phyloP scores from a whole-genome alignment of 2,329 filamentous ascomycete species.

The Penicillium brevicompactum region DNA sequence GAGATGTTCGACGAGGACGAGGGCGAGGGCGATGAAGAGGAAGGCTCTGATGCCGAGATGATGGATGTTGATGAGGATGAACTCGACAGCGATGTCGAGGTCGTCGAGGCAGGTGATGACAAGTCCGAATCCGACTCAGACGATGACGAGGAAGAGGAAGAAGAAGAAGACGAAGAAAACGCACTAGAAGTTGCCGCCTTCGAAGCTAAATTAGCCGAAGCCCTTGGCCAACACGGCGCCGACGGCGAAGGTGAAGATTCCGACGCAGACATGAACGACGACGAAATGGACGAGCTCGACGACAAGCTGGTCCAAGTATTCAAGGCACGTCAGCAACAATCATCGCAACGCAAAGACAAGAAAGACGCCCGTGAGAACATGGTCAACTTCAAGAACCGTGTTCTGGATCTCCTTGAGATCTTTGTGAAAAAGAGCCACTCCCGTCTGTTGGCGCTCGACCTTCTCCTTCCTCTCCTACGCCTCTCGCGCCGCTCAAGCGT shows the following conservation, averaged over 20 bases:
- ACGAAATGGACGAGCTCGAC: conserved; percentile 90
- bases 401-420: conserved; percentile 83
- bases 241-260: conserved; percentile 62
- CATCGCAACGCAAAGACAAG: conserved; percentile 77
- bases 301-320: conserved; percentile 83
- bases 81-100: conserved; percentile 40
- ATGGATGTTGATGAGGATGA: conserved; percentile 49
- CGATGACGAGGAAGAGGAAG: conserved; percentile 42
- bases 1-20: conserved; percentile 78
- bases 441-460: conserved; percentile 66
- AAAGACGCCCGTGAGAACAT: conserved; percentile 87
- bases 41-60: conserved; percentile 49
- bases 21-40: conserved; percentile 42
- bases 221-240: conserved; percentile 69
- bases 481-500: conserved; percentile 75
- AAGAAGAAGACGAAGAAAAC: conserved; percentile 48
- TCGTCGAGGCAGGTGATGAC: conserved; percentile 37
- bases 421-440: conserved; percentile 79
- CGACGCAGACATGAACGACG: conserved; percentile 92
- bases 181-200: conserved; percentile 62
- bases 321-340: conserved; percentile 69
- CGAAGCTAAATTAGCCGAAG: conserved; percentile 74
- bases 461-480: conserved; percentile 75
- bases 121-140: conserved; percentile 49
- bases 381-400: conserved; percentile 90